Percentiles rank a stretch among this genome's conserved stretches.
Evolutionary conservation across 164 flowering plant genomes (phyloP).

Genomic region (Hamamelis virginiana): DNA sequence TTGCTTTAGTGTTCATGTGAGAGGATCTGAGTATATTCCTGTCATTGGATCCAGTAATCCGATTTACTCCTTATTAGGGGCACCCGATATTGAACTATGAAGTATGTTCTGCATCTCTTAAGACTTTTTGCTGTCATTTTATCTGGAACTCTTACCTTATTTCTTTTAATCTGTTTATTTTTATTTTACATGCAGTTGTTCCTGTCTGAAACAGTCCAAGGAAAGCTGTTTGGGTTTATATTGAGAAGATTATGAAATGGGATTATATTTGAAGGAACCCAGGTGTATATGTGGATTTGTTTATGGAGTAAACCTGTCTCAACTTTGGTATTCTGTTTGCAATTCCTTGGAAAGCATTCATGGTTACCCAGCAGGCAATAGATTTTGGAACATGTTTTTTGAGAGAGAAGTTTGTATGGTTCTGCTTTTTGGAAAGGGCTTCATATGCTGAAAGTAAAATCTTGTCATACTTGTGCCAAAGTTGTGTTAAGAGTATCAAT

Average conservation of each 20-base stretch:
- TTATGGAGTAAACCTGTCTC: background rate
- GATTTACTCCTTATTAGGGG: slow-evolving; percentile 44
- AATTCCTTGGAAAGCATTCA: background rate
- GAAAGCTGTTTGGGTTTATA: background rate
- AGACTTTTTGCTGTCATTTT: background rate
- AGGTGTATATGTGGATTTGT: background rate
- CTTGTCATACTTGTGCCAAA: too few species aligned
- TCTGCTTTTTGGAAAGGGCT: too few species aligned
- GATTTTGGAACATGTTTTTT: background rate
- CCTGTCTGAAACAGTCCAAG: background rate
- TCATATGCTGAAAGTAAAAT: too few species aligned
- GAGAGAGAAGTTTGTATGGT: too few species aligned
- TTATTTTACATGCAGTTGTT: background rate
- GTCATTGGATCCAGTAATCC: slow-evolving; percentile 56
- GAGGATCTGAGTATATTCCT: slow-evolving; percentile 87
- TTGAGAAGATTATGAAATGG: background rate
- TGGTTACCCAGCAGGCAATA: background rate
- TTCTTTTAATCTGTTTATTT: background rate
- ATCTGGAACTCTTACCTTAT: background rate
- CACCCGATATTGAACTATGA: slow-evolving; percentile 47
- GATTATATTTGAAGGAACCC: background rate
- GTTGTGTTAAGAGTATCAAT: too few species aligned
- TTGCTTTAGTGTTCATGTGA: slow-evolving; percentile 79
- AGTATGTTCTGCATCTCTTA: background rate
- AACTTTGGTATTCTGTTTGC: background rate